Conservation (phyloP, 164 flowering plant species). For the Buxus sempervirens region DNA sequence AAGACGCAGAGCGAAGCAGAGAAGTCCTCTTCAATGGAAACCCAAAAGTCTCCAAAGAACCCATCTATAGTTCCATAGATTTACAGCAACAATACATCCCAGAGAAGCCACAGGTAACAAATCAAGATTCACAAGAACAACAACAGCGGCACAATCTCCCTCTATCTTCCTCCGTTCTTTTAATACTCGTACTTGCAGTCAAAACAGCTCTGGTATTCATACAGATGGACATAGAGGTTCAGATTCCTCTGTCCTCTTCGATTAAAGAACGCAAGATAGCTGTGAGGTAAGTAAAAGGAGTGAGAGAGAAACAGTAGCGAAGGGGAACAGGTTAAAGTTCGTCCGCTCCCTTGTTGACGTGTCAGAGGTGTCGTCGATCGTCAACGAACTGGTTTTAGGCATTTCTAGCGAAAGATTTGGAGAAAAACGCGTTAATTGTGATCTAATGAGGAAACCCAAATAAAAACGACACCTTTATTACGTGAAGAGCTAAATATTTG, state of each 20-base stretch:
- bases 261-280: constrained; percentile 11
- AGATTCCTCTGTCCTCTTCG: constrained; percentile 3
- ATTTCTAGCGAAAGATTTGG: constrained; percentile 9
- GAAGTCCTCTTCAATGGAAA: constrained; percentile 51
- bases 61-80: constrained; percentile 49
- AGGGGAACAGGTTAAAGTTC: constrained; percentile 13
- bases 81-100: background rate
- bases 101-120: no score
- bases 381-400: constrained; percentile 9
- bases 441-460: background rate
- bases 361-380: constrained; percentile 12
- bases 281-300: constrained; percentile 11
- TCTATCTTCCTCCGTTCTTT: no score
- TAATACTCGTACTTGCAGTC: background rate
- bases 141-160: no score
- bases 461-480: constrained; percentile 4
- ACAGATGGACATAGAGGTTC: background rate
- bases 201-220: background rate
- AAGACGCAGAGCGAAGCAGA: constrained; percentile 38
- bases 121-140: no score
- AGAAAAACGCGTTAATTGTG: constrained; percentile 4
- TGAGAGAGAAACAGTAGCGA: background rate
- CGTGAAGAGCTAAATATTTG: background rate
- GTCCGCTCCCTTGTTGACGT: constrained; percentile 10
- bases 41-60: constrained; percentile 58